These are phyloP conservation scores for Aspergillus leporis DNA, from an alignment of 495 filamentous ascomycete species.

Conservation along the genomic window DNA sequence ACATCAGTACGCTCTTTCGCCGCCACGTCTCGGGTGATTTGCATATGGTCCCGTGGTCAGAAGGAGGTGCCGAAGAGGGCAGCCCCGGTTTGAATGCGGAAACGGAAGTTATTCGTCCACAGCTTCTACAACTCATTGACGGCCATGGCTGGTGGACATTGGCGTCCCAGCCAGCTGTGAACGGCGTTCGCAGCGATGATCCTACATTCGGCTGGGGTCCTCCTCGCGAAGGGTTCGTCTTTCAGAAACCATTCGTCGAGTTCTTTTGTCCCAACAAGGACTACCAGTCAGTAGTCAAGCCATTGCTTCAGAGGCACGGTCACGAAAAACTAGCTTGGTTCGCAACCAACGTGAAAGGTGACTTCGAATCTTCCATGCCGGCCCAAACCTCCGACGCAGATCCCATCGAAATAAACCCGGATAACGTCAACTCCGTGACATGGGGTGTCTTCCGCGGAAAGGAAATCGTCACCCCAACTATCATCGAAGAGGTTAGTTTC, in stretches of 20 bases:
- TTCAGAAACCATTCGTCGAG: constrained; percentile 98
- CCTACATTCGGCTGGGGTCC: constrained; percentile 94
- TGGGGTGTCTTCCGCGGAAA: constrained; percentile 97
- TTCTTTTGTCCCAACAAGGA: constrained; percentile 78
- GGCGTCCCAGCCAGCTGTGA: constrained; percentile 93
- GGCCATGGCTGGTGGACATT: constrained; percentile 88
- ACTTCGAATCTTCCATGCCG: constrained; percentile 65
- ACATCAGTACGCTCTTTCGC: constrained; percentile 78
- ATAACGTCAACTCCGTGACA: constrained; percentile 86
- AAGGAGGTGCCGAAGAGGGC: constrained; percentile 67
- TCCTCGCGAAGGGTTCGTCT: constrained; percentile 81
- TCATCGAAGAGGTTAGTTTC: constrained; percentile 96
- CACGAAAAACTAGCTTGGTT: constrained; percentile 76
- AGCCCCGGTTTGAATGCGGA: constrained; percentile 63
- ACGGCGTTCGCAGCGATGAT: constrained; percentile 74
- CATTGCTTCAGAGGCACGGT: constrained; percentile 57
- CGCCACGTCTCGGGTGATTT: constrained; percentile 75
- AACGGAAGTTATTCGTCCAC: constrained; percentile 71
- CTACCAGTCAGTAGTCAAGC: constrained; percentile 61
- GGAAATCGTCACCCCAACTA: constrained; percentile 96
- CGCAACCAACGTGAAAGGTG: constrained; percentile 71
- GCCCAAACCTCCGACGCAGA: constrained; percentile 32
- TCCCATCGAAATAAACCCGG: constrained; percentile 40
- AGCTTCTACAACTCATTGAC: constrained; percentile 72
- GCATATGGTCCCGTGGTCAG: constrained; percentile 84